Percentiles rank a stretch among this genome's conserved stretches.
These are phyloP conservation scores for Teratosphaeria epicoccoides DNA, from an alignment of 2,329 filamentous ascomycete species.

Conservation along the genomic window DNA sequence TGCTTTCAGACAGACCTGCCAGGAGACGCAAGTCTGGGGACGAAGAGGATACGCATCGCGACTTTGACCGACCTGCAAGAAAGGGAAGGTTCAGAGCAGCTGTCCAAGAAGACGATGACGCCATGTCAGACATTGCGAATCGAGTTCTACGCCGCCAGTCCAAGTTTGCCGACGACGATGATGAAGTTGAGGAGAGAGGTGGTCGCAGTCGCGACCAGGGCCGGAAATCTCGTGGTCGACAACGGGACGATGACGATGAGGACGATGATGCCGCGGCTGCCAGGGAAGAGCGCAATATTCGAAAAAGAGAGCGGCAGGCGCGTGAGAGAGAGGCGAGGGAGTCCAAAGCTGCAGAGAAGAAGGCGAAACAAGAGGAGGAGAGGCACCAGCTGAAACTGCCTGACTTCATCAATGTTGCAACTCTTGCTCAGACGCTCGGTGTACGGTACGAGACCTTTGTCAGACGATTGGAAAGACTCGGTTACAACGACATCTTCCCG, in stretches of 20 bases:
- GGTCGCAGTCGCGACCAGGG: neutral
- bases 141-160: neutral
- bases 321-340: conserved; percentile 7
- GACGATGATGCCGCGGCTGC: conserved; percentile 16
- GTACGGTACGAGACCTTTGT: conserved; percentile 63
- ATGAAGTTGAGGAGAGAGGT: neutral
- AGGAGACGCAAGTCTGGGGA: neutral
- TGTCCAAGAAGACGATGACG: neutral
- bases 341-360: conserved; percentile 10
- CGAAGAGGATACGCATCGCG: neutral
- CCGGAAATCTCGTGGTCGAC: neutral
- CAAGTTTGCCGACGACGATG: neutral
- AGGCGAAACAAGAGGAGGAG: conserved; percentile 13
- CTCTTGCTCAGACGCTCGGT: conserved; percentile 64
- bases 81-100: neutral
- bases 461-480: conserved; percentile 66
- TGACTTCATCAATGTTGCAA: conserved; percentile 81
- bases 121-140: neutral
- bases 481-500: conserved; percentile 73
- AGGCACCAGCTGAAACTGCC: conserved; percentile 54
- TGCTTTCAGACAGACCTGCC: neutral
- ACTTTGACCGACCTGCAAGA: neutral
- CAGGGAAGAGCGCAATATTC: conserved; percentile 16
- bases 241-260: conserved; percentile 10
- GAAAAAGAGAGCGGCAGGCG: conserved; percentile 11